Evolutionary conservation across 2,329 filamentous ascomycete genomes (phyloP), one percentile per base, ranked within the genome.

Genomic region (Fusarium setosum): DNA sequence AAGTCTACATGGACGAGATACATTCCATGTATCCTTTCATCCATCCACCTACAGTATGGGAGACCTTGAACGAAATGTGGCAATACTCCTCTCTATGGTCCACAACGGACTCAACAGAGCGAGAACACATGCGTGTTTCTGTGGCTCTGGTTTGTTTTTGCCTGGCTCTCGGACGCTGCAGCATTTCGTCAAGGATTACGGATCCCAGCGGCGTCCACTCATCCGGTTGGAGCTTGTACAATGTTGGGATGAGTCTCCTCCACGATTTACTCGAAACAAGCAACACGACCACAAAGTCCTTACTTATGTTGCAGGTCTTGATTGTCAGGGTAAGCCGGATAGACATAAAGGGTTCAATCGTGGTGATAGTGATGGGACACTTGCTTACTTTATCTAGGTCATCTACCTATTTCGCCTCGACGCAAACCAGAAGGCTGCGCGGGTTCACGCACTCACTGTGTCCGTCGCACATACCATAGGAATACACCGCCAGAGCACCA

Each of bases 361-460:
- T 11, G 9, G 17, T 20, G 8, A 13, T 21, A 4, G 5, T 11
- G 13, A n/a, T 13, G 15, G 10, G 15, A 24, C 8, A 7, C 0
- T 11, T 21, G 2, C 56, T 60, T 6, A 62, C 45, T 4, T 3
- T 21, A n/a, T 26, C 5, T 12, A 67, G 65, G 50, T 63, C 9
- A 26, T 65, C 5, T 67, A 67, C 20, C 20, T 67, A 15, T 67
- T 67, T n/a, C 59, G 65, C 9, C 26, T 67, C 3, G 65, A 67
- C 11, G 65, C 65, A 1, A 67, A 62, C 13, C 62, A 67, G 41
- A 42, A 62, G 37, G 65, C 65, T 18, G 56, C 59, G 6, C 38
- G 59, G 29, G 40, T 67, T 18, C 45, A 52, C 3, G 65, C 65
- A 4, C 52, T 67, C 3, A 40, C 29, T 21, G 54, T 67, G 1